Percentiles rank a stretch among this genome's conserved stretches.
Evolutionary conservation across 192 early-diverging fungal species (phyloP).

Genomic region (Backusella macrospora): DNA sequence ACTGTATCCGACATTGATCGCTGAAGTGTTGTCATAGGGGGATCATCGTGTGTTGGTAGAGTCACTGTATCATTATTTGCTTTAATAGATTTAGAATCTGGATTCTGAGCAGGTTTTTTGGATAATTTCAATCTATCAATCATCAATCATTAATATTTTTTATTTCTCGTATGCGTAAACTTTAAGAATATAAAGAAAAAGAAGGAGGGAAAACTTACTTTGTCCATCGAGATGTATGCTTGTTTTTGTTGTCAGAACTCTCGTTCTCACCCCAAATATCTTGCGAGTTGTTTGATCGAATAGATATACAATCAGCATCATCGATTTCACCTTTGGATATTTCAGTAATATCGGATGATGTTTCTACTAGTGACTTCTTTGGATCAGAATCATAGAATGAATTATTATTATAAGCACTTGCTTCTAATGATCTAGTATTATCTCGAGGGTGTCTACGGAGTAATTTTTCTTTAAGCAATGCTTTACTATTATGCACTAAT

Average conservation of each 20-base stretch:
- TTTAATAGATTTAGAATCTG: neutral
- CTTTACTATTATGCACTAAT: conserved; percentile 37
- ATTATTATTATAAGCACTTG: neutral
- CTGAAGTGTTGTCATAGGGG: neutral
- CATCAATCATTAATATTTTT: no score
- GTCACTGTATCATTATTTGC: neutral
- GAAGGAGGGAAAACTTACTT: neutral
- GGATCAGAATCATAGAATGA: neutral
- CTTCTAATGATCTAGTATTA: conserved; percentile 2
- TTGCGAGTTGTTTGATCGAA: conserved; percentile 8
- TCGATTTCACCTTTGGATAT: conserved; percentile 1
- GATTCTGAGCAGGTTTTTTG: neutral
- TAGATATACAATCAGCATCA: conserved; percentile 1
- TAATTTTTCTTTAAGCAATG: conserved; percentile 41
- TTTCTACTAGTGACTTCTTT: neutral
- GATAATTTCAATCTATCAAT: neutral
- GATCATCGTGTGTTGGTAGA: neutral
- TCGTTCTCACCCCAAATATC: conserved; percentile 6
- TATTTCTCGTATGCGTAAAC: no score
- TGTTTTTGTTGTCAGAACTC: neutral
- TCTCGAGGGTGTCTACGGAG: conserved; percentile 38
- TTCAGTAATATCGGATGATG: neutral
- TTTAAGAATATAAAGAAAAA: neutral
- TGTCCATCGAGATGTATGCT: neutral
- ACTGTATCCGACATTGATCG: neutral